These are phyloP conservation scores for Groenewaldozyma salmanticensis DNA, from an alignment of 805 yeast species.

Conservation along the genomic window DNA sequence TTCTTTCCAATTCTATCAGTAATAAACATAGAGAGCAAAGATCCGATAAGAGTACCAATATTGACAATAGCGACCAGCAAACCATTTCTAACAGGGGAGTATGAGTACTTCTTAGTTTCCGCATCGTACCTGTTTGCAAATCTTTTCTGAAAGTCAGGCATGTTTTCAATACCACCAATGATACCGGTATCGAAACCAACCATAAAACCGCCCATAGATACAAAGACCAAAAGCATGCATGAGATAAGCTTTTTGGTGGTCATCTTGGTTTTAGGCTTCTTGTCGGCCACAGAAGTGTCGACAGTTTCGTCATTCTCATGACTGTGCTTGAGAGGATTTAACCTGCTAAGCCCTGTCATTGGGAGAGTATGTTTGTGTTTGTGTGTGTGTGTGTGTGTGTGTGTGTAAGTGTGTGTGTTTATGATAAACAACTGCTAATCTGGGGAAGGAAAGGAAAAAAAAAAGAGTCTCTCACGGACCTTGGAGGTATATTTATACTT, in stretches of 20 bases:
- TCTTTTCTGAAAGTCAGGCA: constrained; percentile 1
- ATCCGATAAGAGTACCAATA: constrained; percentile 68
- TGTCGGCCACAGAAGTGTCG: neutral
- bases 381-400: too few species aligned
- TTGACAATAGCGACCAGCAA: constrained; percentile 1
- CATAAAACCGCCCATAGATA: constrained; percentile 1
- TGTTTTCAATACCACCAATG: constrained; percentile 1
- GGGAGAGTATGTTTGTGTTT: too few species aligned
- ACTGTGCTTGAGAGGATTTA: neutral
- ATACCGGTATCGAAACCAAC: constrained; percentile 3
- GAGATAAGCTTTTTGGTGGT: neutral
- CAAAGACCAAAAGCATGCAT: constrained; percentile 1
- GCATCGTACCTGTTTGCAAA: neutral
- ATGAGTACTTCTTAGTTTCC: neutral
- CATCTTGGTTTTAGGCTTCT: neutral
- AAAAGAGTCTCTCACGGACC: too few species aligned
- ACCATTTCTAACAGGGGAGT: constrained; percentile 2
- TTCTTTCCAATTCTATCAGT: constrained; percentile 65
- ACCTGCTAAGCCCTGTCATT: neutral
- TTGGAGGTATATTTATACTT: too few species aligned
- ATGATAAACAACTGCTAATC: too few species aligned
- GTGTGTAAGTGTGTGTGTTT: too few species aligned
- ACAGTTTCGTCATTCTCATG: too few species aligned
- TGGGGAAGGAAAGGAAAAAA: too few species aligned
- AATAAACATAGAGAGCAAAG: constrained; percentile 46